phyloP scores from a whole-genome alignment of 2,329 filamentous ascomycete genomes.

The Beauveria scarabaeidicola region DNA sequence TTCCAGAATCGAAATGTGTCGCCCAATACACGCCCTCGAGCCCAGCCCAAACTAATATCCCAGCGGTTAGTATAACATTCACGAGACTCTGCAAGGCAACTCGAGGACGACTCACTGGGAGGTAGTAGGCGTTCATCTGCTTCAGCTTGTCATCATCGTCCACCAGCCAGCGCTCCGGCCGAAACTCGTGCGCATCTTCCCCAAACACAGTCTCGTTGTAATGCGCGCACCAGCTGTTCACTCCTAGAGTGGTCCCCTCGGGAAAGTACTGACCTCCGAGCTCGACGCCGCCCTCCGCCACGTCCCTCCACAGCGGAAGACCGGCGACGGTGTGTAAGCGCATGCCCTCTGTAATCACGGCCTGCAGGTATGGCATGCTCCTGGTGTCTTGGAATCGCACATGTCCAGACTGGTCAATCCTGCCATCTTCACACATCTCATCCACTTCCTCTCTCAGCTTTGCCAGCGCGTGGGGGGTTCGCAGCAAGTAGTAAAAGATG shows the following conservation, averaged over 20 bases:
- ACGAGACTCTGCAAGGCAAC: background rate
- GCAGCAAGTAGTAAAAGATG: conserved; percentile 36
- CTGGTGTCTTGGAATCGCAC: conserved; percentile 29
- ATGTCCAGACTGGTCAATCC: conserved; percentile 8
- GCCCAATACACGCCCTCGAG: conserved; percentile 34
- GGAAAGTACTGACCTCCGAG: conserved; percentile 28
- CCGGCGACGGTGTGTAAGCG: conserved; percentile 41
- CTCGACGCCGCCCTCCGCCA: conserved; percentile 34
- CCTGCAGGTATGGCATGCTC: conserved; percentile 42
- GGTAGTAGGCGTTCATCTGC: conserved; percentile 22
- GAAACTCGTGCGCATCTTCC: conserved; percentile 26
- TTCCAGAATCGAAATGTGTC: conserved; percentile 35
- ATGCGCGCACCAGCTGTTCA: conserved; percentile 30
- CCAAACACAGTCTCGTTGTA: conserved; percentile 24
- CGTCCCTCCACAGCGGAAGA: conserved; percentile 39
- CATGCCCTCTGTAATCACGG: conserved; percentile 44
- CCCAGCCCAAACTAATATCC: conserved; percentile 30
- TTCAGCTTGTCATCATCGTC: conserved; percentile 18
- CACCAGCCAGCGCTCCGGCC: conserved; percentile 34
- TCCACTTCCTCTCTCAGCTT: conserved; percentile 20
- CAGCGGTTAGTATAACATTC: background rate
- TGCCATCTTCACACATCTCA: background rate
- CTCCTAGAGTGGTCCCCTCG: conserved; percentile 24
- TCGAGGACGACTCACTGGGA: conserved; percentile 18
- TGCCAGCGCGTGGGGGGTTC: conserved; percentile 17